phyloP scores from a whole-genome alignment of 768 basidiomycete genomes.

The Phaffia australis region DNA sequence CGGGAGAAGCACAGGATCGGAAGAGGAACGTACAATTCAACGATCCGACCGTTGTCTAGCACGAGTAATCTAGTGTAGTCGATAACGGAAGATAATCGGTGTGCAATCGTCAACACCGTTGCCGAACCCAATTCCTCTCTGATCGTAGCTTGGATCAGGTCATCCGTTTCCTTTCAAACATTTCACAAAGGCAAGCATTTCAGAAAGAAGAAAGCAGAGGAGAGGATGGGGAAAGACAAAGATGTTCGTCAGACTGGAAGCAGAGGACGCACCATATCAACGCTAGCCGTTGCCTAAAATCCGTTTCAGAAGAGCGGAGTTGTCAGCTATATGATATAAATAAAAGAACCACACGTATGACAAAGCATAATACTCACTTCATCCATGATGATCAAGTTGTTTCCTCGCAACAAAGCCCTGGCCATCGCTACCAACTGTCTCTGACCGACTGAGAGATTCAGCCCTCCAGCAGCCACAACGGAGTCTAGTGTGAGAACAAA shows the following conservation, averaged over 20 bases:
- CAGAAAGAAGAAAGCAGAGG: neutral
- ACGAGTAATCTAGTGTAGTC: neutral
- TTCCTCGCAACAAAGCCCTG: constrained; percentile 26
- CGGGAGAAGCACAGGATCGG: no score
- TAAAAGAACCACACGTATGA: constrained; percentile 30
- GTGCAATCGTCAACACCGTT: constrained; percentile 1
- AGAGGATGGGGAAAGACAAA: neutral
- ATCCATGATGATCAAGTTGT: constrained; percentile 24
- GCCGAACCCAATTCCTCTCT: constrained; percentile 46
- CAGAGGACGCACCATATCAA: no score
- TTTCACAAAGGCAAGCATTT: neutral
- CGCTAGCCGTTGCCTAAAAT: constrained; percentile 35
- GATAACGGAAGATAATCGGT: constrained; percentile 4
- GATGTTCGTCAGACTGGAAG: neutral
- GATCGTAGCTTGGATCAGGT: constrained; percentile 57
- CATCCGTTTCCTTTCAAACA: constrained; percentile 13
- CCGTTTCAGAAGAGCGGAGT: constrained; percentile 46
- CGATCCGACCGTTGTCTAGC: neutral
- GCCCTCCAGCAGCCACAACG: neutral
- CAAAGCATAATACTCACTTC: neutral
- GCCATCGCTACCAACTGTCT: constrained; percentile 15
- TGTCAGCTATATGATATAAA: no score
- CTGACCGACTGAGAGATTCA: constrained; percentile 29
- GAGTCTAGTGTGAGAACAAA: constrained; percentile 4
- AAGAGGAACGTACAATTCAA: neutral